Percentiles rank a stretch among this genome's conserved stretches.
Evolutionary conservation across 352 stramenopile genomes (phyloP).

Genomic region (Globisporangium paroecandrum): DNA sequence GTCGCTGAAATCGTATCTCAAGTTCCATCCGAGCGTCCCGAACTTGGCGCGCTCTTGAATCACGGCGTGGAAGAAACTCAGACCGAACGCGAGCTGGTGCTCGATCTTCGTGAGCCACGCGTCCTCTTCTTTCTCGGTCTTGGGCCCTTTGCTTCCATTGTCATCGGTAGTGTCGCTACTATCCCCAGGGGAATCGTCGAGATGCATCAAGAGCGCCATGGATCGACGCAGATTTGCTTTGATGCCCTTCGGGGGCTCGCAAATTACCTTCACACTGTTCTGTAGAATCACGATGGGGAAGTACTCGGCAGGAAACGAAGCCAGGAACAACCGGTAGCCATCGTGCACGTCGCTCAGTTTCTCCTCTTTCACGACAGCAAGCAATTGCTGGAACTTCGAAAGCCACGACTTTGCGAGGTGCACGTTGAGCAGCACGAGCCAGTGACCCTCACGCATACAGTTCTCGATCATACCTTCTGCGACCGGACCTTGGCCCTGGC

Average conservation of each 20-base stretch:
- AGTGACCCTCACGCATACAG: slow-evolving; percentile 45
- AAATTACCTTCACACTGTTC: slow-evolving; percentile 77
- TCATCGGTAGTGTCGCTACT: not conserved
- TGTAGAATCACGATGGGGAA: slow-evolving; percentile 75
- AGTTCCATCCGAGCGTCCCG: slow-evolving; percentile 71
- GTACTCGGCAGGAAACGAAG: slow-evolving; percentile 58
- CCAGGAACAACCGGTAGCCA: slow-evolving; percentile 68
- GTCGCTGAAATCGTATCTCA: slow-evolving; percentile 78
- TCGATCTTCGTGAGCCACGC: slow-evolving; percentile 27
- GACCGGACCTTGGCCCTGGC: slow-evolving; percentile 70
- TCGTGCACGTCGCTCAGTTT: slow-evolving; percentile 41
- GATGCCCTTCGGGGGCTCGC: slow-evolving; percentile 66
- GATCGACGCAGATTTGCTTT: slow-evolving; percentile 73
- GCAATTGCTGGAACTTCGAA: slow-evolving; percentile 47
- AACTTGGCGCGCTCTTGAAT: slow-evolving; percentile 77
- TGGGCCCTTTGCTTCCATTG: not conserved
- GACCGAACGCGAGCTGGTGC: slow-evolving; percentile 59
- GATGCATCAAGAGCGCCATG: slow-evolving; percentile 37
- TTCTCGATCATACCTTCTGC: slow-evolving; percentile 57
- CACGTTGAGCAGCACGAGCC: slow-evolving; percentile 75
- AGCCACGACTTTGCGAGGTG: slow-evolving; percentile 79
- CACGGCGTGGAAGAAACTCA: slow-evolving; percentile 79
- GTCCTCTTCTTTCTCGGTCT: not conserved
- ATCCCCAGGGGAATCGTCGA: slow-evolving; percentile 3
- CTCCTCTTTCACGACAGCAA: slow-evolving; percentile 29